These are phyloP conservation scores for Agrocybe praecox DNA, from an alignment of 768 basidiomycete species.

Conservation along the genomic window DNA sequence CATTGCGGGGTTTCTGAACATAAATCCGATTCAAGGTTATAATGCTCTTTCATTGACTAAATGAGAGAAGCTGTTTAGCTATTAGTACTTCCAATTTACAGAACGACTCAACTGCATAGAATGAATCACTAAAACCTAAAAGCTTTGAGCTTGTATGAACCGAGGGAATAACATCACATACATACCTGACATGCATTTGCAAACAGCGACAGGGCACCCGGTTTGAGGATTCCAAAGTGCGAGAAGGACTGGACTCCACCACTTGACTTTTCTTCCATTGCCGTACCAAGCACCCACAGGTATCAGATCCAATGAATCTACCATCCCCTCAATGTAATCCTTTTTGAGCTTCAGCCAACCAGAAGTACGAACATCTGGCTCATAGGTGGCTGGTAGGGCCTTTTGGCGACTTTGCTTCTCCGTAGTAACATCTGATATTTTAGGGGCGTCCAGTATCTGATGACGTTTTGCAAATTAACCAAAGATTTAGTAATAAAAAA, in stretches of 20 bases:
- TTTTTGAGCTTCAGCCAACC: slow-evolving; percentile 94
- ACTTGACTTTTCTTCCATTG: slow-evolving; percentile 83
- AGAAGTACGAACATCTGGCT: slow-evolving; percentile 84
- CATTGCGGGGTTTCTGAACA: slow-evolving; percentile 56
- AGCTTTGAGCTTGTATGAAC: neutral
- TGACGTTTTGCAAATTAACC: neutral
- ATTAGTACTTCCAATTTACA: neutral
- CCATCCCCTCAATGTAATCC: slow-evolving; percentile 81
- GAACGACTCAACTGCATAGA: slow-evolving; percentile 63
- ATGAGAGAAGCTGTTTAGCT: slow-evolving; percentile 1
- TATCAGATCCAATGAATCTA: slow-evolving; percentile 74
- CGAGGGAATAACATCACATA: slow-evolving; percentile 15
- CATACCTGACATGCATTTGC: slow-evolving; percentile 87
- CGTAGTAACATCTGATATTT: slow-evolving; percentile 27
- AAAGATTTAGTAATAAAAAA: neutral
- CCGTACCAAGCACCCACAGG: slow-evolving; percentile 89
- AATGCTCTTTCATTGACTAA: slow-evolving; percentile 65
- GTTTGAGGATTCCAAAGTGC: slow-evolving; percentile 69
- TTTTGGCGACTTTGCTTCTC: slow-evolving; percentile 52
- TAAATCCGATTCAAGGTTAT: slow-evolving; percentile 51
- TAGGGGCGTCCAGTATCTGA: slow-evolving; percentile 66
- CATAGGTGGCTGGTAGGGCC: slow-evolving; percentile 82
- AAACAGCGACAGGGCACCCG: slow-evolving; percentile 72
- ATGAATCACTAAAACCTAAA: slow-evolving; percentile 80
- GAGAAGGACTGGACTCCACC: slow-evolving; percentile 92